phyloP scores from a whole-genome alignment of 2,329 filamentous ascomycete species.

The Aureobasidium namibiae region DNA sequence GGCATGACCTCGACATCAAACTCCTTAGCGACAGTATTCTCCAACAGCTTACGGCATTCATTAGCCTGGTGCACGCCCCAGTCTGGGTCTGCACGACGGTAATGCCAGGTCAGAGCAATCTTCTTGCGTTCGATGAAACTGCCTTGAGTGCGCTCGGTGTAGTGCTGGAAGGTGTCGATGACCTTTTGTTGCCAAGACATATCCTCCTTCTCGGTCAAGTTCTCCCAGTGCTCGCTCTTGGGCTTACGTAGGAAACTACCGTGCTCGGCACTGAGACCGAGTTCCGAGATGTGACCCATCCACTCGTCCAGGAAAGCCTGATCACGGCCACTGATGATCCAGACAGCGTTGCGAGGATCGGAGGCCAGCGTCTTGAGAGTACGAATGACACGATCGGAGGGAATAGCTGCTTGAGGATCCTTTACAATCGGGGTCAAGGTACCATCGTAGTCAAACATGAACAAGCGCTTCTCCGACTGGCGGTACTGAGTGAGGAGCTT shows the following conservation, averaged over 20 bases:
- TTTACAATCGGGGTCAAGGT: slow-evolving; percentile 92
- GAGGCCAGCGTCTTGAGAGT: slow-evolving; percentile 71
- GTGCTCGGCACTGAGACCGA: slow-evolving; percentile 95
- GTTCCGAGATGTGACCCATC: slow-evolving; percentile 78
- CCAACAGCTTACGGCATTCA: slow-evolving; percentile 74
- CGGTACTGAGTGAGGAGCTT: slow-evolving; percentile 67
- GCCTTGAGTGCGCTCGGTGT: slow-evolving; percentile 80
- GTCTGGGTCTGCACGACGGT: slow-evolving; percentile 81
- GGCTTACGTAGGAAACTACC: slow-evolving; percentile 90
- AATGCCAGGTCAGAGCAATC: slow-evolving; percentile 95
- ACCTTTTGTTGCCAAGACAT: slow-evolving; percentile 92
- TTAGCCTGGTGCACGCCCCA: slow-evolving; percentile 71
- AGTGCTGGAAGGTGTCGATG: slow-evolving; percentile 74
- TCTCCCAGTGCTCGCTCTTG: slow-evolving; percentile 70
- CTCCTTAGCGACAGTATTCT: slow-evolving; percentile 63
- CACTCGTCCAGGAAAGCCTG: slow-evolving; percentile 85
- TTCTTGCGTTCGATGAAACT: slow-evolving; percentile 93
- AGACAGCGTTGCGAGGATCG: slow-evolving; percentile 80
- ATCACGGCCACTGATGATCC: slow-evolving; percentile 95
- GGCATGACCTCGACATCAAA: slow-evolving; percentile 96
- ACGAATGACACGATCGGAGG: slow-evolving; percentile 72
- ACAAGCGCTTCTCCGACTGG: slow-evolving; percentile 65
- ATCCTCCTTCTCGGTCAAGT: slow-evolving; percentile 74
- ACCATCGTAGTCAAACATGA: slow-evolving; percentile 99
- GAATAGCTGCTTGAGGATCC: slow-evolving; percentile 81